Percentiles rank a stretch among this genome's conserved stretches.
Conservation (phyloP, 345 rosid species). For the Syzygium grande region DNA sequence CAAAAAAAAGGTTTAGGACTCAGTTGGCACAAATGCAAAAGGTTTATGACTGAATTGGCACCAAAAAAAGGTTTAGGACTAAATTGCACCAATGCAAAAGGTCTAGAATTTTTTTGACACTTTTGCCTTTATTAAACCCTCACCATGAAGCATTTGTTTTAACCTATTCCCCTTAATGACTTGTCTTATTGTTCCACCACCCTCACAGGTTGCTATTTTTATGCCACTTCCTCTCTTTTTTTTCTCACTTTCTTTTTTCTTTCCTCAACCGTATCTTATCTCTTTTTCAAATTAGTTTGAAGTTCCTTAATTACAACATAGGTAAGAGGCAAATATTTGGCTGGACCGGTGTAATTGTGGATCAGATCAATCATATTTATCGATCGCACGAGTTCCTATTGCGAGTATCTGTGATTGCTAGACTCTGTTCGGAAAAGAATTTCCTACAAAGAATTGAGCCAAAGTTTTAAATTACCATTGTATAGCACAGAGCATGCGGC, state of each 20-base stretch:
- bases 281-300: not conserved
- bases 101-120: too few relatives aligned
- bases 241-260: not conserved
- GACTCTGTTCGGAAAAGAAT: not conserved
- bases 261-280: not conserved
- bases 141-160: not conserved
- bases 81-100: too few relatives aligned
- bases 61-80: too few relatives aligned
- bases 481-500: not conserved
- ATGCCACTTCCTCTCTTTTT: not conserved
- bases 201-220: not conserved
- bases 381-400: not conserved
- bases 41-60: too few relatives aligned
- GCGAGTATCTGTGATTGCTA: not conserved
- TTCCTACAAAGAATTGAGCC: not conserved
- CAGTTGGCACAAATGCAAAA: too few relatives aligned
- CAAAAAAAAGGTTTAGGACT: too few relatives aligned
- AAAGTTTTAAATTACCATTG: not conserved
- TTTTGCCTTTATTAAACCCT: not conserved
- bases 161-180: not conserved
- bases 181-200: not conserved
- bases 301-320: not conserved
- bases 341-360: not conserved
- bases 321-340: not conserved
- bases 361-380: not conserved